Evolutionary conservation across 2,329 filamentous ascomycete genomes (phyloP), one percentile per base, ranked within the genome.

Genomic region (Byssothecium circinans): DNA sequence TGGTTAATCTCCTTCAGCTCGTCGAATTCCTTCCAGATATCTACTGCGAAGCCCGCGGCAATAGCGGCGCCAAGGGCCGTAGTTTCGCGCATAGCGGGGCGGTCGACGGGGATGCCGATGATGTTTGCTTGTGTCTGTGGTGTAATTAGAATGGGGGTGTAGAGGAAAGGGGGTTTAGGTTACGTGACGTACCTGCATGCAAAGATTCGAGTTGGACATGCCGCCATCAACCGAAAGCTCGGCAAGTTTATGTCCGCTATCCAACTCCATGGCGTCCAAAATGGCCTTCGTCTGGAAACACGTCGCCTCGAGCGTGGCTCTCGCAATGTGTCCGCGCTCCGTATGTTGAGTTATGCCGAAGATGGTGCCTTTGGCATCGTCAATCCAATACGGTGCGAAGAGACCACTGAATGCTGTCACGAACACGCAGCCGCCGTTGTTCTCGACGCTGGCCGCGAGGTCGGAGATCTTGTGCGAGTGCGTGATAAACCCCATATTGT

Each of bases 231-330:
- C 91, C 27, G 88, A 86, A 35, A 96, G 78, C 56, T 86, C 82
- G 48, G 83, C 80, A 25, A 96, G 80, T 54, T 83, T 82, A 66
- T 91, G 85, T 29, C 85, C 85, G 43, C 86, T 91, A 73, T 95
- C 91, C 59, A 86, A 84, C 65, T 88, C 89, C 91, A 96, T 96
- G 53, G 91, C 89, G 65, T 94, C 86, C 19, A 96, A 81, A 61
- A 96, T 95, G 18, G 91, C 91, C 61, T 91, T 91, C 19, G 89
- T 95, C 73, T 96, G 91, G 78, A 89, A 95, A 75, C 91, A 95
- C 30, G 89, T 91, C 4, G 91, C 90, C 73, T 96, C 91, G 43
- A 96, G 82, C 0, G 91, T 95, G 29, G 91, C 91, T 51, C 91
- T 86, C 36, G 89, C 90, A 60, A 96, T 89, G 69, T 96, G 91